Evolutionary conservation across 2,329 filamentous ascomycete species (phyloP).

Genomic region (Clonostachys solani): DNA sequence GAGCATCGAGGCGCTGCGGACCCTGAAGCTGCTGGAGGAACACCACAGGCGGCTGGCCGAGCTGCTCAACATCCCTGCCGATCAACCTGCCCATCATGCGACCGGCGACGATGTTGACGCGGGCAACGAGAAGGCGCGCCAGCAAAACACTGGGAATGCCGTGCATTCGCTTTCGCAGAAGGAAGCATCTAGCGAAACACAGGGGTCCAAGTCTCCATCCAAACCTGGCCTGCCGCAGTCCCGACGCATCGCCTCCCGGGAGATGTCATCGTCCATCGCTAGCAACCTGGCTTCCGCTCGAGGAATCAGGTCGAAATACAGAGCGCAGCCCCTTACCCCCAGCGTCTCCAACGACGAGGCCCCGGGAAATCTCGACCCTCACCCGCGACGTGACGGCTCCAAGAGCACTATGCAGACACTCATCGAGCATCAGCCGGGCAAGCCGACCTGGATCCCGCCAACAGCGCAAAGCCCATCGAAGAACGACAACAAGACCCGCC

Average conservation of each 20-base stretch:
- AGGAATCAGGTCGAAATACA: slow-evolving; percentile 65
- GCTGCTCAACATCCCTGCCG: slow-evolving; percentile 68
- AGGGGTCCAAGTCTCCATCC: slow-evolving; percentile 10
- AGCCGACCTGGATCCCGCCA: slow-evolving; percentile 50
- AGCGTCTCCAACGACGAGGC: slow-evolving; percentile 71
- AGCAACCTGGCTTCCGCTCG: slow-evolving; percentile 83
- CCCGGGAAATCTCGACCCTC: slow-evolving; percentile 62
- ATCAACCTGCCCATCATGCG: slow-evolving; percentile 27
- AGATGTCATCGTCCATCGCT: slow-evolving; percentile 77
- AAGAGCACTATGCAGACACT: slow-evolving; percentile 51
- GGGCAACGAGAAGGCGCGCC: slow-evolving; percentile 12
- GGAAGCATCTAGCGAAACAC: slow-evolving; percentile 11
- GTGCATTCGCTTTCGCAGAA: slow-evolving; percentile 11
- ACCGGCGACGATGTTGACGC: slow-evolving; percentile 17
- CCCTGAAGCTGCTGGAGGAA: slow-evolving; percentile 77
- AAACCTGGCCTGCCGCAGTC: slow-evolving; percentile 29
- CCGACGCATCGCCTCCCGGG: slow-evolving; percentile 55
- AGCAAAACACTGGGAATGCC: not conserved
- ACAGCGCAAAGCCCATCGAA: slow-evolving; percentile 11
- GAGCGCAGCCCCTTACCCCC: slow-evolving; percentile 65
- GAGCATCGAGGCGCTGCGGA: slow-evolving; percentile 71
- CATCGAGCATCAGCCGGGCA: slow-evolving; percentile 41
- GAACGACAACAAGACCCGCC: slow-evolving; percentile 9
- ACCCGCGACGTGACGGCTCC: slow-evolving; percentile 44
- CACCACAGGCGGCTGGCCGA: slow-evolving; percentile 83